These are phyloP conservation scores for Rubia yunnanensis DNA, from an alignment of 257 asterid species.

Conservation along the genomic window DNA sequence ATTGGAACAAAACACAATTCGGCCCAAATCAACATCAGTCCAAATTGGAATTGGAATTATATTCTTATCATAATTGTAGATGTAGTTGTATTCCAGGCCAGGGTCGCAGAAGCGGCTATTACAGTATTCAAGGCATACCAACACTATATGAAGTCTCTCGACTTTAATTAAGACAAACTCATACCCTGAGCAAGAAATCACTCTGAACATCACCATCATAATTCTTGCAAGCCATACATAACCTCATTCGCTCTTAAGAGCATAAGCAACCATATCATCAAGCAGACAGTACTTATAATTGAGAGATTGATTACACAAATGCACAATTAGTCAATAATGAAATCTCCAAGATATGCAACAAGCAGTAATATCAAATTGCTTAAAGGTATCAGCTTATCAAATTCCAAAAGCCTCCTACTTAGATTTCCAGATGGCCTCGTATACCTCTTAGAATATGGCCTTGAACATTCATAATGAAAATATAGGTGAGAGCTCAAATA, in stretches of 20 bases:
- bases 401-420: constrained; percentile 84
- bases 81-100: too few relatives aligned
- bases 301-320: constrained; percentile 5
- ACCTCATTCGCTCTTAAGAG: too few relatives aligned
- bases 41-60: too few relatives aligned
- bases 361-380: neutral
- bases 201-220: too few relatives aligned
- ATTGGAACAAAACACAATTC: too few relatives aligned
- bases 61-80: too few relatives aligned
- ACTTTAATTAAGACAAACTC: neutral
- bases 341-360: constrained; percentile 4
- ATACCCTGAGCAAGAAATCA: constrained; percentile 95
- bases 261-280: too few relatives aligned
- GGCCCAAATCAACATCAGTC: too few relatives aligned
- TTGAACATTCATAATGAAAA: constrained; percentile 53
- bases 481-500: neutral
- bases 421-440: constrained; percentile 70
- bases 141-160: neutral
- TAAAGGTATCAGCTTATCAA: constrained; percentile 42
- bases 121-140: too few relatives aligned
- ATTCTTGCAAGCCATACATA: too few relatives aligned
- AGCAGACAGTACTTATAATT: constrained; percentile 99
- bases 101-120: too few relatives aligned
- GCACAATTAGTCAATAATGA: neutral
- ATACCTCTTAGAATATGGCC: constrained; percentile 93